Evolutionary conservation across 805 yeast genomes (phyloP).

Genomic region (Candida dajiaensis): DNA sequence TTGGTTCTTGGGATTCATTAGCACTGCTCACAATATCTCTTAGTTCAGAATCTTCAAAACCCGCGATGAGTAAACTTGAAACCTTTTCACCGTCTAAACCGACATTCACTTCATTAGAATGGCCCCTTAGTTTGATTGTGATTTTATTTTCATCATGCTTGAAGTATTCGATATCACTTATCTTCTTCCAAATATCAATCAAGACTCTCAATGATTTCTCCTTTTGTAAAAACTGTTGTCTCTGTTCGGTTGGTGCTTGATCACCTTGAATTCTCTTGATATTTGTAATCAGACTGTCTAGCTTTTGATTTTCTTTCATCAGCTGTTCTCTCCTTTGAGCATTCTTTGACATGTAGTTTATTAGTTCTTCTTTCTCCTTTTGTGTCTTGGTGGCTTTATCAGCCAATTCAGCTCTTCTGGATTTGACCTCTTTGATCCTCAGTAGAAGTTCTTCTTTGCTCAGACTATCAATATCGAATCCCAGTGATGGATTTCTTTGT

Average conservation of each 20-base stretch:
- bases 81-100: background rate
- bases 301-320: constrained; percentile 1
- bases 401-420: constrained; percentile 3
- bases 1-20: constrained; percentile 3
- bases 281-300: constrained; percentile 4
- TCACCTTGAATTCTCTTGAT: constrained; percentile 5
- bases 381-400: background rate
- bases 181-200: constrained; percentile 8
- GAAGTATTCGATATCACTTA: constrained; percentile 5
- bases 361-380: background rate
- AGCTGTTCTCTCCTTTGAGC: background rate
- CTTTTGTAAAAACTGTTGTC: constrained; percentile 3
- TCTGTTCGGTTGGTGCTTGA: constrained; percentile 1
- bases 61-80: background rate
- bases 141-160: constrained; percentile 3
- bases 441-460: background rate
- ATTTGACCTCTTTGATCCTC: constrained; percentile 1
- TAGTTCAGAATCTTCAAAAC: background rate
- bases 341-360: constrained; percentile 1
- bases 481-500: background rate
- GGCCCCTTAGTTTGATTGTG: constrained; percentile 5
- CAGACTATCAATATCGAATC: constrained; percentile 2
- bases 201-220: constrained; percentile 12
- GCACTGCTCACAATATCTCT: background rate
- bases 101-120: background rate